Evolutionary conservation across 345 rosid species (phyloP).

Genomic region (Melastoma malabathricum): DNA sequence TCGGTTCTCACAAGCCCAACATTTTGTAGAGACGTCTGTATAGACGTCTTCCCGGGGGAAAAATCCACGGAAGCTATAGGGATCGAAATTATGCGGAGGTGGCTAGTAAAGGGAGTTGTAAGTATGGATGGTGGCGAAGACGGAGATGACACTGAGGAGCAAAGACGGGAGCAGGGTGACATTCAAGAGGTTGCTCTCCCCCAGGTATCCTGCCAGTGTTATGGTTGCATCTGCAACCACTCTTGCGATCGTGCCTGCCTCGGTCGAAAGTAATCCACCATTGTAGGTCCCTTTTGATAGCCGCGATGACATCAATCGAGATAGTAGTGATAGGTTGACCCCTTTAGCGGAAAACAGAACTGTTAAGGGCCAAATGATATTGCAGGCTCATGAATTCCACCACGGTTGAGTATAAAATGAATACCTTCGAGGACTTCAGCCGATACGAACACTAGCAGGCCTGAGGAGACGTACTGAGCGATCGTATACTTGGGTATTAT

Average conservation of each 20-base stretch:
- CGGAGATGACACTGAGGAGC: slow-evolving; percentile 57
- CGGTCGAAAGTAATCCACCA: slow-evolving; percentile 85
- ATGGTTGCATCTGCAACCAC: slow-evolving; percentile 90
- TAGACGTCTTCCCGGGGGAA: not conserved
- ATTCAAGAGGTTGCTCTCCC: slow-evolving; percentile 58
- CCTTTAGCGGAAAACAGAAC: slow-evolving; percentile 24
- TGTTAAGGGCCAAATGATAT: not conserved
- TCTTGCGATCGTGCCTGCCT: slow-evolving; percentile 91
- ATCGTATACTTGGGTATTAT: slow-evolving; percentile 54
- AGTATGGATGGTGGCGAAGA: slow-evolving; percentile 70
- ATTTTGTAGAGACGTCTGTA: not conserved
- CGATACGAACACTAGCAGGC: slow-evolving; percentile 80
- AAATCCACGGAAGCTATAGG: no score
- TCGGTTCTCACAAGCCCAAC: no score
- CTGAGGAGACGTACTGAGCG: slow-evolving; percentile 82
- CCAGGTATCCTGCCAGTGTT: slow-evolving; percentile 81
- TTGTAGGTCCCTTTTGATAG: slow-evolving; percentile 94
- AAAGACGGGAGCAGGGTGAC: slow-evolving; percentile 80
- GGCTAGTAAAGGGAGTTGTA: slow-evolving; percentile 77
- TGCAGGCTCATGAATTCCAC: slow-evolving; percentile 1
- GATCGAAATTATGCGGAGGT: no score
- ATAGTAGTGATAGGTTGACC: slow-evolving; percentile 75
- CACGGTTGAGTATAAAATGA: not conserved
- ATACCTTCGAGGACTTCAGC: slow-evolving; percentile 99
- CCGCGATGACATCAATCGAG: slow-evolving; percentile 95